phyloP scores from a whole-genome alignment of 306 rosid species.

The Cercis canadensis region DNA sequence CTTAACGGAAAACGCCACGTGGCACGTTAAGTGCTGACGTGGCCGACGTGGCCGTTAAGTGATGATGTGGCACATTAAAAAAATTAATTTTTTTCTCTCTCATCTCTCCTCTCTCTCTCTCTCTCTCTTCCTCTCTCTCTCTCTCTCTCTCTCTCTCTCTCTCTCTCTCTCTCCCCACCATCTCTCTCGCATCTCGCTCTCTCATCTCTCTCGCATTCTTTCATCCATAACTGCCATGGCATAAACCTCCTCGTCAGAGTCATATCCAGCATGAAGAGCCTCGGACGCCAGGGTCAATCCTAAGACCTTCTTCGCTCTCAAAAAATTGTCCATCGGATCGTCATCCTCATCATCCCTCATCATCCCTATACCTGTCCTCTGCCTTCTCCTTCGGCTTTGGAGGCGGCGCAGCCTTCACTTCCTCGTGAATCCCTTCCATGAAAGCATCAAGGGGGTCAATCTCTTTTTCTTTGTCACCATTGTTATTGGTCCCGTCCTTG shows the following conservation, averaged over 20 bases:
- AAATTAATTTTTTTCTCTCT: too few species aligned
- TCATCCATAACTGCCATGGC: too few species aligned
- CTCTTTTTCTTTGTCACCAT: constrained; percentile 51
- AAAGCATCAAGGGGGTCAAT: constrained; percentile 93
- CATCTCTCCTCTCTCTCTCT: too few species aligned
- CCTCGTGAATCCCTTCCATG: constrained; percentile 94
- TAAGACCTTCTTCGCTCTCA: constrained; percentile 87
- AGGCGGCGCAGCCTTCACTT: constrained; percentile 78
- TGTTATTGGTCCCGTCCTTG: constrained; percentile 36
- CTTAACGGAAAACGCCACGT: too few species aligned
- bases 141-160: too few species aligned
- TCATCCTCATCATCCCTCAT: constrained; percentile 90
- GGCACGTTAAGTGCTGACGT: too few species aligned
- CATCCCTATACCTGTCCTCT: constrained; percentile 77
- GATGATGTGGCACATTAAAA: too few species aligned
- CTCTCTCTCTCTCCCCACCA: too few species aligned
- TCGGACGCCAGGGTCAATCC: constrained; percentile 89
- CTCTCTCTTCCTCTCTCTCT: too few species aligned
- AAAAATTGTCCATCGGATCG: constrained; percentile 89
- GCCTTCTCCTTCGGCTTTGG: constrained; percentile 72
- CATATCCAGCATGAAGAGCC: constrained; percentile 85
- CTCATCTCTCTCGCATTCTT: too few species aligned
- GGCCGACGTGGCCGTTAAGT: too few species aligned
- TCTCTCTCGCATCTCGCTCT: too few species aligned
- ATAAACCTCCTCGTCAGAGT: constrained; percentile 97